Evolutionary conservation across 1,284 basidiomycete genomes (phyloP).

Genomic region (Leccinum laetum): DNA sequence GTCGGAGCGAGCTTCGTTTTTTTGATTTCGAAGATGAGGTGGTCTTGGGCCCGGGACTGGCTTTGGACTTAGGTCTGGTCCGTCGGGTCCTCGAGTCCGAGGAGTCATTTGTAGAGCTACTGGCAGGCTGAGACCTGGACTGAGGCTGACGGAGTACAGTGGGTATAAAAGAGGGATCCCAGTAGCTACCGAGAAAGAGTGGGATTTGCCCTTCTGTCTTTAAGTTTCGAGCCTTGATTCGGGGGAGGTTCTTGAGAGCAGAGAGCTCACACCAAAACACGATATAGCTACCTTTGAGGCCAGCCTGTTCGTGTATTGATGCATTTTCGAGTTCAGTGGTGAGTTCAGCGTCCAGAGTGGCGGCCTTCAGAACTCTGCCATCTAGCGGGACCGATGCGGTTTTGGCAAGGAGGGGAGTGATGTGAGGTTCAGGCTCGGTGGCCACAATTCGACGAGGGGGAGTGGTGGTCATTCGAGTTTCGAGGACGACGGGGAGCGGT

Average conservation of each 20-base stretch:
- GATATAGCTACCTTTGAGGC: neutral
- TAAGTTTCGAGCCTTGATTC: neutral
- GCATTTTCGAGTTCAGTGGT: neutral
- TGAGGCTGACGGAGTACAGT: neutral
- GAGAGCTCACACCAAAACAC: neutral
- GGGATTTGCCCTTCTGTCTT: neutral
- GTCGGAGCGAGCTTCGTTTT: neutral
- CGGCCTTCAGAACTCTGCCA: neutral
- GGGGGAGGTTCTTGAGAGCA: neutral
- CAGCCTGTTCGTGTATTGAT: neutral
- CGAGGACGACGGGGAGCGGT: neutral
- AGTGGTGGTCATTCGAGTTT: neutral
- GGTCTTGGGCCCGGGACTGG: neutral
- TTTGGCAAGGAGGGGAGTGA: neutral
- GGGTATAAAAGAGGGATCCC: neutral
- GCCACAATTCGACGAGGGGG: neutral
- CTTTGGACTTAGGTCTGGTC: neutral
- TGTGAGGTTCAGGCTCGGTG: neutral
- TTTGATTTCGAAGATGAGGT: neutral
- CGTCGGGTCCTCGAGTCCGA: too few species aligned
- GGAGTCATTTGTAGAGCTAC: too few species aligned
- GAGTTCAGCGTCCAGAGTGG: neutral
- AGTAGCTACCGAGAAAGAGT: neutral
- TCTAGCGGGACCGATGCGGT: neutral
- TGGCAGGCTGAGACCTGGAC: neutral